These are phyloP conservation scores for Fusarium sacchari DNA, from an alignment of 2,329 filamentous ascomycete genomes.

Conservation along the genomic window DNA sequence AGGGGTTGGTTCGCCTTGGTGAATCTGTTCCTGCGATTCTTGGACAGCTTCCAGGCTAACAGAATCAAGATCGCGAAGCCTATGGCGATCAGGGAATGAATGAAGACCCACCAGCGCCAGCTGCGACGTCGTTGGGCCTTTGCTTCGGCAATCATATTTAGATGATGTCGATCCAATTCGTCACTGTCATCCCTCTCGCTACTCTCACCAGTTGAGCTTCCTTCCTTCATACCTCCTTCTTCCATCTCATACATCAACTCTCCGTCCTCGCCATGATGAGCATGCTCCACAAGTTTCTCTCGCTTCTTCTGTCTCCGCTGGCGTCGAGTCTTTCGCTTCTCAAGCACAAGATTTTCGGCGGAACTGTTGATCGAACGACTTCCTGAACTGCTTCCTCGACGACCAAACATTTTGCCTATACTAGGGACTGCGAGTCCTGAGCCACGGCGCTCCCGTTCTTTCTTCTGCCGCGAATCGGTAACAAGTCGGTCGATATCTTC, in stretches of 20 bases:
- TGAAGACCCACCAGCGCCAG: constrained; percentile 65
- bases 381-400: constrained; percentile 50
- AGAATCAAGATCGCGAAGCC: constrained; percentile 67
- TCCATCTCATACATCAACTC: constrained; percentile 92
- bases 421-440: constrained; percentile 62
- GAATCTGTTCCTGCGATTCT: constrained; percentile 52
- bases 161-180: constrained; percentile 63
- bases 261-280: constrained; percentile 73
- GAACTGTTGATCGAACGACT: constrained; percentile 54
- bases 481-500: constrained; percentile 74
- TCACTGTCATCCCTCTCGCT: constrained; percentile 70
- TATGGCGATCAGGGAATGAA: constrained; percentile 62
- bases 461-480: constrained; percentile 59
- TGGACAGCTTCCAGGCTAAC: constrained; percentile 68
- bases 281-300: constrained; percentile 62
- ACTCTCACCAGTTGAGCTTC: constrained; percentile 70
- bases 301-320: constrained; percentile 63
- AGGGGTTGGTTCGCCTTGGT: constrained; percentile 47
- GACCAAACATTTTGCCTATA: constrained; percentile 57
- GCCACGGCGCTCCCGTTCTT: constrained; percentile 61
- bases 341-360: constrained; percentile 59
- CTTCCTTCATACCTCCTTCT: constrained; percentile 76
- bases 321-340: constrained; percentile 62
- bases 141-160: constrained; percentile 59
- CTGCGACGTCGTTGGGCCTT: constrained; percentile 61